Evolutionary conservation across 2,329 filamentous ascomycete species (phyloP), one percentile per base, ranked within the genome.

Genomic region (Fusarium sp.): DNA sequence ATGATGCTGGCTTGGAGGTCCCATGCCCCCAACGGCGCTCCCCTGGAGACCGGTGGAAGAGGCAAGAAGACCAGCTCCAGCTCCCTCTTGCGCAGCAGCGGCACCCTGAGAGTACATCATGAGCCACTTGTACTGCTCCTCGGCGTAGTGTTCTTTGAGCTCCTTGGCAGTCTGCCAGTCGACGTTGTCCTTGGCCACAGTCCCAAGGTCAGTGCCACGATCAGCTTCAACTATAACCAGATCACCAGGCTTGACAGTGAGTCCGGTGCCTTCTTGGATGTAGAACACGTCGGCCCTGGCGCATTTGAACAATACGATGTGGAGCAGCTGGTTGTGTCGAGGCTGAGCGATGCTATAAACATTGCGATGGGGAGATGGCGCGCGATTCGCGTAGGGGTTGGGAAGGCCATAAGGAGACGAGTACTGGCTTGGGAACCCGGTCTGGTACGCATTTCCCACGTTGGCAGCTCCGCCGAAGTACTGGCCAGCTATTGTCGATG

Each of bases 171-270:
- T 88, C 71, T 93, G 90, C 86, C 93, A 93, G 67, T 93, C 92
- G 38, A 98, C 89, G 73, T 96, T 94, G 68, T 93, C 92, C 72
- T 92, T 89, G 57, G 93, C 91, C 27, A 99, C 95, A 25, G 95
- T 97, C 46, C 96, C 96, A 34, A 99, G 86, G 77, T 99, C 96
- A 20, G 93, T 97, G 49, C 96, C 96, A 68, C 96, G 93, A 79
- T 99, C 96, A 23, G 96, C 96, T 81, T 99, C 96, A 16, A 97
- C 94, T 72, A 99, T 98, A 66, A 99, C 96, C 57, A 98, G 85
- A 77, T 99, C 96, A 31, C 96, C 96, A 16, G 91, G 90, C 74
- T 94, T 96, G 58, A 98, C 91, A 18, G 92, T 91, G 31, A 99
- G 85, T 3, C 96, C 96, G 6, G 94, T 98, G 65, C 95, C 94